These are phyloP conservation scores for Panaeolus papilionaceus DNA, from an alignment of 768 basidiomycete species.

Conservation along the genomic window DNA sequence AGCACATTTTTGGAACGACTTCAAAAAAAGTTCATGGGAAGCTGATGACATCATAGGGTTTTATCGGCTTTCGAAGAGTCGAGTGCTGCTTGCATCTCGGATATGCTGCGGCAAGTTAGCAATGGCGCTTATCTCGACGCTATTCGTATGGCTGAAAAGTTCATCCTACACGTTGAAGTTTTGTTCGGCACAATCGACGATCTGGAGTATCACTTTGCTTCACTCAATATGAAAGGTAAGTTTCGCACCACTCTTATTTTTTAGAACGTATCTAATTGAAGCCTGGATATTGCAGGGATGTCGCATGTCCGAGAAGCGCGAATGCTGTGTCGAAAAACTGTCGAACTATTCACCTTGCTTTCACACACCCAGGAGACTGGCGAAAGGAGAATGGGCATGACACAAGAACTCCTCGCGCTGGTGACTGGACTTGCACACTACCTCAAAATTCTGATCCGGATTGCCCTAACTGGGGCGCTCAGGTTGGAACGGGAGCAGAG, in stretches of 20 bases:
- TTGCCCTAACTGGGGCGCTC: conserved; percentile 93
- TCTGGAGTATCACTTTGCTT: conserved; percentile 86
- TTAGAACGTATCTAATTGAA: conserved; percentile 15
- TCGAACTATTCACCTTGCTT: conserved; percentile 95
- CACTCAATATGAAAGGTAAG: conserved; percentile 85
- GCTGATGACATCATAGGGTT: conserved; percentile 55
- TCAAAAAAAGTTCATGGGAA: conserved; percentile 17
- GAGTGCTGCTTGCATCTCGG: conserved; percentile 98
- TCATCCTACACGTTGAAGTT: conserved; percentile 97
- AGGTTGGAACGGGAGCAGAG: conserved; percentile 93
- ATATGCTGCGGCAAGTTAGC: conserved; percentile 98
- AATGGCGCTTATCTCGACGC: conserved; percentile 96
- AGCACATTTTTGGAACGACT: conserved; percentile 39
- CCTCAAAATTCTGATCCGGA: conserved; percentile 98
- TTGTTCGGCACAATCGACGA: conserved; percentile 98
- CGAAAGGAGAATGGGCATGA: conserved; percentile 92
- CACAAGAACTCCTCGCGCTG: conserved; percentile 93
- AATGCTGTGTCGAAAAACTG: conserved; percentile 98
- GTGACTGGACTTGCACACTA: conserved; percentile 99
- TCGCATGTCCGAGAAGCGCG: conserved; percentile 98
- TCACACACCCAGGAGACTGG: conserved; percentile 96
- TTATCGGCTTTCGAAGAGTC: conserved; percentile 98
- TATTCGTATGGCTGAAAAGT: conserved; percentile 98
- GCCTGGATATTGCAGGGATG: conserved; percentile 68
- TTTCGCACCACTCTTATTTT: conserved; percentile 22